phyloP scores from a whole-genome alignment of 306 rosid species.

The Hippophae gyantsensis region DNA sequence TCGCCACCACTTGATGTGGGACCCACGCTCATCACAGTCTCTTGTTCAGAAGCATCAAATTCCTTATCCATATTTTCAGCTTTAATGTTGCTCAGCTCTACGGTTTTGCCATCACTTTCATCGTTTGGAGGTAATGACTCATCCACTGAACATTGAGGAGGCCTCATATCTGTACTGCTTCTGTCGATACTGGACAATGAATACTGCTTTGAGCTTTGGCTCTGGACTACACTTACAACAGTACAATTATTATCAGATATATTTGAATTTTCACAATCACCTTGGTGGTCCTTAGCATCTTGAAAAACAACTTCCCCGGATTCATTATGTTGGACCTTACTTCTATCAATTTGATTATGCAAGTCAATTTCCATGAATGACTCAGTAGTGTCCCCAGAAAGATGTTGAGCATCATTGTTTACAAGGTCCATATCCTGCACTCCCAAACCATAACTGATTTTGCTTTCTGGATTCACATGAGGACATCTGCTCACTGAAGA shows the following conservation, averaged over 20 bases:
- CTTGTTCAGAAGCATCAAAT: constrained; percentile 24
- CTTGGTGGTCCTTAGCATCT: constrained; percentile 24
- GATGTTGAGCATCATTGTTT: constrained; percentile 25
- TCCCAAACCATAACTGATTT: constrained; percentile 23
- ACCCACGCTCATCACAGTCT: constrained; percentile 17
- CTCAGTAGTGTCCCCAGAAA: constrained; percentile 22
- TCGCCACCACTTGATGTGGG: constrained; percentile 16
- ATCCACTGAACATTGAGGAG: constrained; percentile 25
- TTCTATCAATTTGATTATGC: constrained; percentile 20
- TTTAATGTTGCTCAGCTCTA: constrained; percentile 9
- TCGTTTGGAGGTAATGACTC: constrained; percentile 22
- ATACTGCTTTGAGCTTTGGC: constrained; percentile 16
- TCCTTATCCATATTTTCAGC: constrained; percentile 27
- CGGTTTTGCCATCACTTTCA: constrained; percentile 20
- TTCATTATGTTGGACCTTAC: constrained; percentile 22
- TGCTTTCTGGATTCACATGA: constrained; percentile 21
- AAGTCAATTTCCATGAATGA: constrained; percentile 24
- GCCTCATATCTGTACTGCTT: constrained; percentile 28
- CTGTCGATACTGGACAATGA: constrained; percentile 26
- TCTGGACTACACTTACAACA: constrained; percentile 22
- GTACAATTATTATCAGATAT: constrained; percentile 19
- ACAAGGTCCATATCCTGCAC: constrained; percentile 20
- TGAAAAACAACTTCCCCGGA: constrained; percentile 16
- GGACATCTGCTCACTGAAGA: constrained; percentile 26
- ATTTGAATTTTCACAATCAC: constrained; percentile 22